These are phyloP conservation scores for Candida sonorensis DNA, from an alignment of 805 yeast genomes.

Conservation along the genomic window DNA sequence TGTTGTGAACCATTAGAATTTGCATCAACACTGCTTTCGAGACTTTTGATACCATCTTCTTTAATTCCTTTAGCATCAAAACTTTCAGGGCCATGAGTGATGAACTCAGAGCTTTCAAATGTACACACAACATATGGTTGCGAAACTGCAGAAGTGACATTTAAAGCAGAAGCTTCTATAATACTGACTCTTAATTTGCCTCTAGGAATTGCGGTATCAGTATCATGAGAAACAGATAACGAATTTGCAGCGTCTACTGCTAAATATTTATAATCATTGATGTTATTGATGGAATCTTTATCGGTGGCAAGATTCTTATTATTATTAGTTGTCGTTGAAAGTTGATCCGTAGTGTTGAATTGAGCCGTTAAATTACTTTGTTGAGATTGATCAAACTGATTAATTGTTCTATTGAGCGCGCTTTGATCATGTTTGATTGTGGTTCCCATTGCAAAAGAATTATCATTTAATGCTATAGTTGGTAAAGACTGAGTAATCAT, in stretches of 20 bases:
- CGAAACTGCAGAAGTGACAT: constrained; percentile 44
- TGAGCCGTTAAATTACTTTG: constrained; percentile 19
- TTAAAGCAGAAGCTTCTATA: constrained; percentile 68
- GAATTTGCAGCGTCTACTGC: constrained; percentile 10
- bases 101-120: constrained; percentile 85
- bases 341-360: constrained; percentile 12
- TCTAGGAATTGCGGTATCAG: constrained; percentile 43
- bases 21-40: not conserved
- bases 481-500: constrained; percentile 47
- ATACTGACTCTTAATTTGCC: constrained; percentile 82
- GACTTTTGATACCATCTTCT: too few species aligned
- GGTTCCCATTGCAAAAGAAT: constrained; percentile 63
- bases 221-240: constrained; percentile 12
- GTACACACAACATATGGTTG: constrained; percentile 89
- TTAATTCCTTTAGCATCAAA: constrained; percentile 22
- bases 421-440: constrained; percentile 38
- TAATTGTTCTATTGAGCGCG: constrained; percentile 27
- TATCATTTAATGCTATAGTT: constrained; percentile 61
- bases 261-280: constrained; percentile 16
- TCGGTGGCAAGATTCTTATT: constrained; percentile 1
- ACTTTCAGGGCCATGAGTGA: constrained; percentile 71
- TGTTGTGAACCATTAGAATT: constrained; percentile 1
- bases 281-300: not conserved
- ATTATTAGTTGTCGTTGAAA: constrained; percentile 2
- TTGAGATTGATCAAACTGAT: constrained; percentile 25